Percentiles rank a stretch among this genome's conserved stretches.
These are phyloP conservation scores for Pyrenophora teres DNA, from an alignment of 2,329 filamentous ascomycete genomes.

Conservation along the genomic window DNA sequence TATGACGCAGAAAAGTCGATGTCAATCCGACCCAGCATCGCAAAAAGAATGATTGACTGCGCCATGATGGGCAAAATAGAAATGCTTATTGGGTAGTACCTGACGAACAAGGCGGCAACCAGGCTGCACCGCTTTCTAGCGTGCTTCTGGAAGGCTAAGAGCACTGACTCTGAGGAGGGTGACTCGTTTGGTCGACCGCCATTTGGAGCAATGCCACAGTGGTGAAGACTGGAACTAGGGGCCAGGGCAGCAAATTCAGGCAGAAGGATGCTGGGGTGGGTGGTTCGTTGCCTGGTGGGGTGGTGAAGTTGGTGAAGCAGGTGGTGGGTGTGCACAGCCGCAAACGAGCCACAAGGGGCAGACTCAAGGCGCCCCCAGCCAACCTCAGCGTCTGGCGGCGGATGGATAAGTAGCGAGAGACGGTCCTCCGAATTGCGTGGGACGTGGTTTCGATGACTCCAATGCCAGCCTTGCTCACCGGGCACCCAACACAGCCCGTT, in stretches of 20 bases:
- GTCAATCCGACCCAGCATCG: constrained; percentile 21
- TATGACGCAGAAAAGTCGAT: constrained; percentile 32
- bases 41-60: constrained; percentile 25
- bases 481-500: constrained; percentile 36
- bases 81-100: constrained; percentile 26
- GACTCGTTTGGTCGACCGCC: constrained; percentile 37
- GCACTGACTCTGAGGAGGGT: constrained; percentile 25
- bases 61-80: constrained; percentile 27
- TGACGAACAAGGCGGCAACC: constrained; percentile 32
- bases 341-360: constrained; percentile 31
- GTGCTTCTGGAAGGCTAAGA: constrained; percentile 27
- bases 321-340: constrained; percentile 30
- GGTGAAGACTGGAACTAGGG: constrained; percentile 23
- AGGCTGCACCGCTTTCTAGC: constrained; percentile 37
- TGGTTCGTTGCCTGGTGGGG: constrained; percentile 39
- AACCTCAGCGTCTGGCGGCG: constrained; percentile 12
- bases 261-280: constrained; percentile 27
- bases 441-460: constrained; percentile 25
- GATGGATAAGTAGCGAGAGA: constrained; percentile 36
- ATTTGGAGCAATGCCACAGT: constrained; percentile 33
- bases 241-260: constrained; percentile 30
- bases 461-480: constrained; percentile 31
- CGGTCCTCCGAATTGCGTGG: constrained; percentile 25
- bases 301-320: constrained; percentile 24
- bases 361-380: constrained; percentile 34